Evolutionary conservation across 2,329 filamentous ascomycete species (phyloP), one percentile per base, ranked within the genome.

Genomic region (Aspergillus neotritici): DNA sequence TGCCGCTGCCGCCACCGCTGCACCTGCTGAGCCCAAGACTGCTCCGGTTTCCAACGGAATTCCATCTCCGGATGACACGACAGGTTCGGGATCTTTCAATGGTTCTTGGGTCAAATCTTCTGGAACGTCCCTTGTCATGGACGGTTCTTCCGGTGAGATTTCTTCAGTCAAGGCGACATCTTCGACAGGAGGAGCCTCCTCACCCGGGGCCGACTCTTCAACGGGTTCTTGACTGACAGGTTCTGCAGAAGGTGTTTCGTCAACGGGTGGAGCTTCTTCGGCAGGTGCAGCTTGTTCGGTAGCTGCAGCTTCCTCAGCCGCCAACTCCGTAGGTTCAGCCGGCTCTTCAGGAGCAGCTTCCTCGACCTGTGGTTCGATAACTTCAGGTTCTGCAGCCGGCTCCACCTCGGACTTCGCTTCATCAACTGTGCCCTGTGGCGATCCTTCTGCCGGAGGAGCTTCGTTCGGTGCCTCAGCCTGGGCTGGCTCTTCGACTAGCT

Each of bases 251-350:
- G 44, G 35, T 17, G 42, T 44, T 42, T 46, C 44, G 10, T 37
- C 39, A 31, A 34, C 16, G 14, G 40, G 35, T 14, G 46, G 39
- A 59, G 61, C 38, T 47, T 57, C 15, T 53, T 60, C 38, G 42
- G 46, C 17, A 11, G 34, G 33, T 14, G 33, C 12, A 12, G 17
- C 12, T 33, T 53, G 46, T 29, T 54, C 49, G 37, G 46, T 30
- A 37, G 34, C 29, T 25, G 33, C 13, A 15, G 40, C 29, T 11
- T 51, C 49, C 31, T 49, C 53, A 14, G 46, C 25, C 21, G 34
- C 40, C 14, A 54, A 17, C 34, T 50, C 34, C 39, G 21, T 25
- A 9, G 21, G 7, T 8, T 25, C 7, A 25, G 9, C 50, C 48
- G 43, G 25, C 15, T 54, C 49, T 40, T 52, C 53, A 14, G 41